These are phyloP conservation scores for Eutypella sp. DNA, from an alignment of 2,329 filamentous ascomycete species.

Conservation along the genomic window DNA sequence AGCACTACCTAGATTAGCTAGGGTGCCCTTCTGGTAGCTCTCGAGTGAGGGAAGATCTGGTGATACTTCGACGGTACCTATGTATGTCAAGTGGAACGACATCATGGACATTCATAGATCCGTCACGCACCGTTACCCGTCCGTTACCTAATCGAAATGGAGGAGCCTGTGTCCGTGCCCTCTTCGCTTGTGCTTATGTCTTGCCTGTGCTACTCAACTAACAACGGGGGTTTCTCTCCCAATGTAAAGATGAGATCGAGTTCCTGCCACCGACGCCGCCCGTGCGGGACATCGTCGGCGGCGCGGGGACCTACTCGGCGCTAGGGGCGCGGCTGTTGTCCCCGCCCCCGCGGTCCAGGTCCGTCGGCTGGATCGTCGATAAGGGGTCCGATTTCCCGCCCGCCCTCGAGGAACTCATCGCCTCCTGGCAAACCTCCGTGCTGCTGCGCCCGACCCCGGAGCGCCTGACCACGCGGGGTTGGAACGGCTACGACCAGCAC, in stretches of 20 bases:
- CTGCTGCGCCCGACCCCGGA: conserved; percentile 60
- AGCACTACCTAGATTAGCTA: no score
- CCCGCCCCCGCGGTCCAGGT: conserved; percentile 57
- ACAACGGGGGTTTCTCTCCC: no score
- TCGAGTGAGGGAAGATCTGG: no score
- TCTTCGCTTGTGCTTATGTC: no score
- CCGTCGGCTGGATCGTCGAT: conserved; percentile 88
- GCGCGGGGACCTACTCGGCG: conserved; percentile 80
- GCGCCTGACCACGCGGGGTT: conserved; percentile 79
- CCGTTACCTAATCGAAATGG: no score
- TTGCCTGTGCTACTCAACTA: no score
- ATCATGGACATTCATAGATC: no score
- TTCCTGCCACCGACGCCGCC: conserved; percentile 66
- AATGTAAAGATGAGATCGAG: conserved; percentile 87
- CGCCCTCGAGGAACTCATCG: conserved; percentile 57
- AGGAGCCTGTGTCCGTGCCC: no score
- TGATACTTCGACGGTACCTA: no score
- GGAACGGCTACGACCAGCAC: conserved; percentile 80
- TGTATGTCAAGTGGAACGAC: no score
- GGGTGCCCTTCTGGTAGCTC: no score
- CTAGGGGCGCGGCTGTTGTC: conserved; percentile 87
- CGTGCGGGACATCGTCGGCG: conserved; percentile 75
- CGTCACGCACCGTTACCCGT: no score
- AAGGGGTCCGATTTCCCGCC: conserved; percentile 80
- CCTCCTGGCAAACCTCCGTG: conserved; percentile 71